A percentile compares a stretch with the other conserved stretches of the same genome.
phyloP scores from a whole-genome alignment of 2,329 filamentous ascomycete genomes.

The Phialophora expanda region DNA sequence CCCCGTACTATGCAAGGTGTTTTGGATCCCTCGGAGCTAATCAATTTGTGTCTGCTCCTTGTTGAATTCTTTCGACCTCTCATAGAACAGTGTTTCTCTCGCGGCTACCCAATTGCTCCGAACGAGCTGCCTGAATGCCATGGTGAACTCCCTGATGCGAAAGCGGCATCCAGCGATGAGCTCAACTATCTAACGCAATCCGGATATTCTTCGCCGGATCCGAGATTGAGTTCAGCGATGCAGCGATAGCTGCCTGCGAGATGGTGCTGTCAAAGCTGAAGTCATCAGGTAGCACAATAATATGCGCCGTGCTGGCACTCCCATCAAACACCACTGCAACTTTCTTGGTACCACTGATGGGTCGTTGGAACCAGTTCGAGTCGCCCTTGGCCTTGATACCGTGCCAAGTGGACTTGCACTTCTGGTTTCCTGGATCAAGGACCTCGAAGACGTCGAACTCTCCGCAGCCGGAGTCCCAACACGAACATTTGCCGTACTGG shows the following conservation, averaged over 20 bases:
- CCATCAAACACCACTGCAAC: slow-evolving; percentile 65
- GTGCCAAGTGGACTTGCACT: slow-evolving; percentile 74
- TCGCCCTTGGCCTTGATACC: slow-evolving; percentile 64
- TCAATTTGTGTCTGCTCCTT: neutral
- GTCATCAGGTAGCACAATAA: slow-evolving; percentile 32
- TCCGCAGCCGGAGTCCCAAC: slow-evolving; percentile 72
- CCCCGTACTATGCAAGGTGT: neutral
- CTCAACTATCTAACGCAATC: slow-evolving; percentile 24
- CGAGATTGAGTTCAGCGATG: slow-evolving; percentile 24
- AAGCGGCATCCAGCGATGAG: neutral
- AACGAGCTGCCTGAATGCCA: neutral
- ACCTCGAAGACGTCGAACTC: slow-evolving; percentile 79
- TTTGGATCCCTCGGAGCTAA: neutral
- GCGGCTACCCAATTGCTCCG: neutral
- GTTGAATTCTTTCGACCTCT: neutral
- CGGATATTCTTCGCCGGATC: slow-evolving; percentile 25
- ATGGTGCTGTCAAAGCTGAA: slow-evolving; percentile 33
- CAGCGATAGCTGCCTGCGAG: slow-evolving; percentile 25
- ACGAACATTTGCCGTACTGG: slow-evolving; percentile 75
- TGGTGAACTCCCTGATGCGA: neutral
- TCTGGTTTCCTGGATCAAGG: slow-evolving; percentile 66
- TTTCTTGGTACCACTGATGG: slow-evolving; percentile 64
- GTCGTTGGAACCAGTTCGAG: slow-evolving; percentile 74
- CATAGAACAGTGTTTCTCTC: neutral
- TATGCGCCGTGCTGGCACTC: slow-evolving; percentile 29